Conservation (phyloP, 306 rosid genomes). For the Heteromeles arbutifolia region DNA sequence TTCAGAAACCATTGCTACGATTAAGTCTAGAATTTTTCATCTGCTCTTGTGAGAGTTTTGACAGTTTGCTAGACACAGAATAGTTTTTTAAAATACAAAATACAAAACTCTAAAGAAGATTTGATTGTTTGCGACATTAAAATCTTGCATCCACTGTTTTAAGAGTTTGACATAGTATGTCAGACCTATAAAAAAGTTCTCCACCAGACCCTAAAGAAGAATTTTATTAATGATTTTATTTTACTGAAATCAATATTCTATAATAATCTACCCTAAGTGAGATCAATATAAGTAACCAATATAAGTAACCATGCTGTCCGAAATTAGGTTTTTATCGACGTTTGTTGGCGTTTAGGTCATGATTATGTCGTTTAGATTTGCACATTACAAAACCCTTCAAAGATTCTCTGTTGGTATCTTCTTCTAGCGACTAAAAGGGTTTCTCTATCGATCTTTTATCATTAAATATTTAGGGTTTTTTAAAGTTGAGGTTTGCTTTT, state of each 20-base stretch:
- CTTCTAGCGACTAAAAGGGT: background rate
- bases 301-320: constrained; percentile 19
- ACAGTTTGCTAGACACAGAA: background rate
- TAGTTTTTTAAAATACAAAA: background rate
- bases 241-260: too few species aligned
- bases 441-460: background rate
- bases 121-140: background rate
- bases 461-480: background rate
- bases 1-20: too few species aligned
- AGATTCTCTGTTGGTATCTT: constrained; percentile 22
- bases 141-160: background rate
- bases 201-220: too few species aligned
- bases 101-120: background rate
- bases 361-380: constrained; percentile 27
- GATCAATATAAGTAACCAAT: constrained; percentile 11
- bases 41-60: background rate
- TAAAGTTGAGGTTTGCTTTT: background rate
- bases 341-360: constrained; percentile 12
- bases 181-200: too few species aligned
- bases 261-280: too few species aligned
- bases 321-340: constrained; percentile 19
- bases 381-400: constrained; percentile 14
- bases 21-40: background rate
- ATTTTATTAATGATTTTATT: too few species aligned
- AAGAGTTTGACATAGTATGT: too few species aligned